Evolutionary conservation across 495 filamentous ascomycete species (phyloP).

Genomic region (Aspergillus cristatus): DNA sequence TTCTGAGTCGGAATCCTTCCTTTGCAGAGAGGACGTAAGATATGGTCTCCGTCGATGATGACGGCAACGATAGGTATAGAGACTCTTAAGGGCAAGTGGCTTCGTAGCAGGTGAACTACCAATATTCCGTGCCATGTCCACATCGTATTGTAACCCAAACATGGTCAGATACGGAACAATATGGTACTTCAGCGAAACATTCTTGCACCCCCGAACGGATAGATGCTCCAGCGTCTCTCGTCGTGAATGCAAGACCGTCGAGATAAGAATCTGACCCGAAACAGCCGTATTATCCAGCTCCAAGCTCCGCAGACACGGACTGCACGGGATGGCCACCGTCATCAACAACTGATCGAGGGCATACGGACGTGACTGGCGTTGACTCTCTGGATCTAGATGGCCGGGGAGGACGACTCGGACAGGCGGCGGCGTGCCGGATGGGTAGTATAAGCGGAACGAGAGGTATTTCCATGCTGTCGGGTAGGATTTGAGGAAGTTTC

Average conservation of each 20-base stretch:
- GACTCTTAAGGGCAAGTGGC: constrained; percentile 46
- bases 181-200: constrained; percentile 58
- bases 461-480: constrained; percentile 53
- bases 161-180: constrained; percentile 50
- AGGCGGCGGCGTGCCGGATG: constrained; percentile 27
- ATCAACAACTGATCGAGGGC: constrained; percentile 49
- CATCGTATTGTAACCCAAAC: constrained; percentile 37
- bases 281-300: constrained; percentile 56
- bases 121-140: constrained; percentile 29
- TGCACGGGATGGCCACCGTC: constrained; percentile 46
- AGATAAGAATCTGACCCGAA: constrained; percentile 45
- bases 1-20: constrained; percentile 52
- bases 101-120: constrained; percentile 25
- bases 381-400: constrained; percentile 22
- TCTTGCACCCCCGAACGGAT: constrained; percentile 55
- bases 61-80: constrained; percentile 53
- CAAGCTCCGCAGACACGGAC: constrained; percentile 44
- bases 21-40: constrained; percentile 43
- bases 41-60: constrained; percentile 53
- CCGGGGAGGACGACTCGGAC: constrained; percentile 28
- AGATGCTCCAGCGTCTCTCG: constrained; percentile 47
- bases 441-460: constrained; percentile 47
- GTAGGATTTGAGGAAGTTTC: constrained; percentile 45
- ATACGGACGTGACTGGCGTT: constrained; percentile 46
- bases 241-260: constrained; percentile 43